Evolutionary conservation across 805 yeast species (phyloP), one percentile per base, ranked within the genome.

Genomic region (Zygotorulaspora sp.): DNA sequence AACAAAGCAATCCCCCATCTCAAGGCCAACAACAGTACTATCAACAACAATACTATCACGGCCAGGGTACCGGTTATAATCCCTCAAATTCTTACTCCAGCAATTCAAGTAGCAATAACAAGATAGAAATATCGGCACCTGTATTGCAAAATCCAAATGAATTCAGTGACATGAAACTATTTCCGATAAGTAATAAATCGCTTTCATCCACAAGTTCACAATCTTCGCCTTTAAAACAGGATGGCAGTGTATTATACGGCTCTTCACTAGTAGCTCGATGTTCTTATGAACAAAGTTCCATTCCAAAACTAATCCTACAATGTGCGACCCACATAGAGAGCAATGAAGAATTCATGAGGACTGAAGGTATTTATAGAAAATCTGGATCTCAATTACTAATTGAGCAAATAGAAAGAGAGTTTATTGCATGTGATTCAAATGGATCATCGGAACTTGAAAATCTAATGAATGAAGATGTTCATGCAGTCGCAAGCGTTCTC

Each of bases 331-430:
- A 82, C 50, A 87, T 92, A 36, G 96, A 90, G 63, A 55, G 57
- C 5, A 68, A 86, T 41, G 96, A 95, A 12, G 46, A 37, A 2
- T 44, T 35, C 4, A 61, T 89, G 48, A 77, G 72, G 26, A 65
- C 71, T 44, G 97, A 89, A 61, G 98, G 98, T 6, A 73, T 92
- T 23, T 92, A 92, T 65, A 71, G 98, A 48, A 81, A 89, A 48
- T 82, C 94, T 31, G 98, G 96, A 1, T 72, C 86, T 6, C 81
- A 83, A 33, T 72, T 80, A 38, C 76, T 52, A 31, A 54, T 61
- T 29, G 64, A 59, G 39, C 50, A 50, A 15, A 47, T 59, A 19
- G 66, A 61, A 36, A 40, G 38, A 9, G 44, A 38, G 18, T 44
- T 61, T 19, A 40, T 47, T 4, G 70, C 48, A 57, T 70, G 52